Conservation (phyloP, 1,284 basidiomycete species). For the Naganishia cerealis region DNA sequence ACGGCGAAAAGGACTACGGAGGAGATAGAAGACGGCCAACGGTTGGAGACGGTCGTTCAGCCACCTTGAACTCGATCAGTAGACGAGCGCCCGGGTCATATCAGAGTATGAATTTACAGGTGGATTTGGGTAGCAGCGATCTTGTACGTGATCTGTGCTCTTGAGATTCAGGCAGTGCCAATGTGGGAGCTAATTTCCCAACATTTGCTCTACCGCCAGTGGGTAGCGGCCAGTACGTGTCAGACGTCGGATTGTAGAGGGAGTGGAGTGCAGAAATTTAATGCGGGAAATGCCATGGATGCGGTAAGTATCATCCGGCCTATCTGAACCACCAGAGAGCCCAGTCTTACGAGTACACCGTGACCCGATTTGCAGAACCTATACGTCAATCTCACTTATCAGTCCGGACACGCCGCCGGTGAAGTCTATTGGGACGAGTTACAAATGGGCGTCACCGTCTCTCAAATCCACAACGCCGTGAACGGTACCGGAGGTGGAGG, state of each 20-base stretch:
- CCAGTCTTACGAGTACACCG: no score
- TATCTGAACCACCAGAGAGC: background rate
- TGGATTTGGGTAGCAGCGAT: slow-evolving; percentile 53
- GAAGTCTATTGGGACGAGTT: slow-evolving; percentile 53
- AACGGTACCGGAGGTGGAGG: slow-evolving; percentile 34
- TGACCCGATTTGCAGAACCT: slow-evolving; percentile 20
- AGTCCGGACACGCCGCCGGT: slow-evolving; percentile 45
- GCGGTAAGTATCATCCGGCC: slow-evolving; percentile 34
- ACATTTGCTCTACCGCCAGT: slow-evolving; percentile 38
- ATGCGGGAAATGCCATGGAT: slow-evolving; percentile 43
- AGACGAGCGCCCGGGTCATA: slow-evolving; percentile 26
- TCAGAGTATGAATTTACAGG: slow-evolving; percentile 47
- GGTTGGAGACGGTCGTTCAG: background rate
- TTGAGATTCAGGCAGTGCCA: background rate
- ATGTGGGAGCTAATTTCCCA: background rate
- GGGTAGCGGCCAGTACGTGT: slow-evolving; percentile 48
- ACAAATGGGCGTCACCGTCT: slow-evolving; percentile 33
- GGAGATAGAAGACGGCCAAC: slow-evolving; percentile 2
- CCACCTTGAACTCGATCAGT: background rate
- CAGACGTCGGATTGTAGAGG: slow-evolving; percentile 42
- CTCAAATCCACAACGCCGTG: slow-evolving; percentile 22
- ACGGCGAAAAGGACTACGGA: background rate
- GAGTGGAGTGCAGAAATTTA: slow-evolving; percentile 41
- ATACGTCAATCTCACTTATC: slow-evolving; percentile 41
- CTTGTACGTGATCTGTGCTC: slow-evolving; percentile 42